phyloP scores from a whole-genome alignment of 257 asterid species.

The Paulownia fortunei region DNA sequence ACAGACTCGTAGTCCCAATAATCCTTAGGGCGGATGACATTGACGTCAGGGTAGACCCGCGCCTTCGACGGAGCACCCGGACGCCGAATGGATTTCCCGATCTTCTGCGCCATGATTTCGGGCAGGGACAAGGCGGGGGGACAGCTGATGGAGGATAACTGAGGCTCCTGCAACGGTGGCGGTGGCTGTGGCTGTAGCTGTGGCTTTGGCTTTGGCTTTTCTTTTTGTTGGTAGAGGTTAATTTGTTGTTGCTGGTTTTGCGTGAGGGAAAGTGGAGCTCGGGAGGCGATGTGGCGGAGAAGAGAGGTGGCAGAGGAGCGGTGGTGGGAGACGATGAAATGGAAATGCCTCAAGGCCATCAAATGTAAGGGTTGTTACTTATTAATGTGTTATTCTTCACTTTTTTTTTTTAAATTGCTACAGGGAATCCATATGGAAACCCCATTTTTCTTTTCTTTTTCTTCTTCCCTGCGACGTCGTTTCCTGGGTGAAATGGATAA shows the following conservation, averaged over 20 bases:
- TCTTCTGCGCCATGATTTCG: constrained; percentile 70
- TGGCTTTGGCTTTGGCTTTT: background rate
- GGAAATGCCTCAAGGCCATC: constrained; percentile 29
- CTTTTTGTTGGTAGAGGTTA: constrained; percentile 21
- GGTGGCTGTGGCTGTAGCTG: too few species aligned
- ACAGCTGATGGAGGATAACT: constrained; percentile 21
- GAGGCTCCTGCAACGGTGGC: constrained; percentile 22
- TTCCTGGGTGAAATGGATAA: background rate
- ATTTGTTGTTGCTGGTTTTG: constrained; percentile 24
- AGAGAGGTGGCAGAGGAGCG: background rate
- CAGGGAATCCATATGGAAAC: background rate
- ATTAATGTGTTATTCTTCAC: background rate
- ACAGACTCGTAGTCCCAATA: constrained; percentile 83
- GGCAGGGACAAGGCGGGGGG: constrained; percentile 30
- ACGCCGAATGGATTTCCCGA: constrained; percentile 64
- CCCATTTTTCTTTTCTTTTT: background rate
- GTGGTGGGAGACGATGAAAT: constrained; percentile 2
- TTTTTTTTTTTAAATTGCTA: background rate
- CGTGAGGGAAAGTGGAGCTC: constrained; percentile 25
- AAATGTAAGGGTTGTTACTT: background rate
- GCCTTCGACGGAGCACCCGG: constrained; percentile 77
- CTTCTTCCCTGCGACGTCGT: background rate
- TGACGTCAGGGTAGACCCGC: constrained; percentile 64
- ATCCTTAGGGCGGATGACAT: constrained; percentile 71
- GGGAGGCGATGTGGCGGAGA: constrained; percentile 36